Percentiles rank a stretch among this genome's conserved stretches.
Evolutionary conservation across 2,329 filamentous ascomycete species (phyloP).

Genomic region (Tolypocladium inflatum): DNA sequence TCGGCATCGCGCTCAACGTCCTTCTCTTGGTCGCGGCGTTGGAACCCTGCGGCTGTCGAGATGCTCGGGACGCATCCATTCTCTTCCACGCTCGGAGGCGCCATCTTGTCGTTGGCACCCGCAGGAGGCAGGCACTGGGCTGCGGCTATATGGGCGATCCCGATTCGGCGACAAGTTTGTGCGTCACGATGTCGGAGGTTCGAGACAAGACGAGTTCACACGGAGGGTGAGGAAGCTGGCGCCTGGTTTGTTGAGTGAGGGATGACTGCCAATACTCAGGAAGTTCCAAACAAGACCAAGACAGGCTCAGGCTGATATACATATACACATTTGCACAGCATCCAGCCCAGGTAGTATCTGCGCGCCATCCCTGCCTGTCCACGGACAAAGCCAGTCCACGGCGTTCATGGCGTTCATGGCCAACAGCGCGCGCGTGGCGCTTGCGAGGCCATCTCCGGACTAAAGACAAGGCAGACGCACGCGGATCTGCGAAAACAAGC

Average conservation of each 20-base stretch:
- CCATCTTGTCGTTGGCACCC: background rate
- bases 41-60: background rate
- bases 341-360: background rate
- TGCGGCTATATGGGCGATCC: background rate
- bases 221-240: background rate
- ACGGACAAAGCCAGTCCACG: background rate
- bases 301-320: background rate
- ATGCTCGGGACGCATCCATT: background rate
- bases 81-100: background rate
- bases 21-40: background rate
- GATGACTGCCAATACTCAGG: background rate
- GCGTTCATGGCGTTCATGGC: background rate
- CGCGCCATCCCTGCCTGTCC: background rate
- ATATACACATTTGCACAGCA: background rate
- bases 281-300: background rate
- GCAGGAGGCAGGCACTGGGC: background rate
- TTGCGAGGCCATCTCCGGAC: background rate
- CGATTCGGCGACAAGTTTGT: background rate
- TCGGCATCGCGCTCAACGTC: conserved; percentile 1
- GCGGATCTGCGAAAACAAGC: background rate
- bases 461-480: background rate
- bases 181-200: background rate
- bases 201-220: background rate
- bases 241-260: no score
- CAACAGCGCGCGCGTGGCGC: background rate